These are phyloP conservation scores for Rhinocladiella mackenziei DNA, from an alignment of 2,329 filamentous ascomycete species.

Conservation along the genomic window DNA sequence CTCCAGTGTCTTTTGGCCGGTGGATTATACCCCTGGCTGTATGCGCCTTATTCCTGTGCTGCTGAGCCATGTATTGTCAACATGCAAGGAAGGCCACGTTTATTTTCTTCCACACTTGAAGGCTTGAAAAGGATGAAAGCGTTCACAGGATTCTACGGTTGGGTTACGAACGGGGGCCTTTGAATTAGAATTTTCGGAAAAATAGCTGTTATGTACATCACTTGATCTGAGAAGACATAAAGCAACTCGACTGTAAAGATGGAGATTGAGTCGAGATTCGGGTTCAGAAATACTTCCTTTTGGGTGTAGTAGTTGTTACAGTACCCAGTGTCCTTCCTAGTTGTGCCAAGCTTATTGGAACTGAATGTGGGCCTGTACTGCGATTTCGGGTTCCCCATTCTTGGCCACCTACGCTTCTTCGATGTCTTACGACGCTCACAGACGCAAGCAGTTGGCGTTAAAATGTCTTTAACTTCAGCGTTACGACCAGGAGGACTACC, in stretches of 20 bases:
- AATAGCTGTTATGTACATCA: slow-evolving; percentile 7
- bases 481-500: slow-evolving; percentile 18
- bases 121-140: slow-evolving; percentile 6
- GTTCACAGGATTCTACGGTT: slow-evolving; percentile 6
- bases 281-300: too few species aligned
- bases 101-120: neutral
- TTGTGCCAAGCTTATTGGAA: too few species aligned
- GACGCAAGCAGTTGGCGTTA: too few species aligned
- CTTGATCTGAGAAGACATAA: slow-evolving; percentile 3
- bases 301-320: too few species aligned
- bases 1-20: slow-evolving; percentile 8
- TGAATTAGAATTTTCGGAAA: slow-evolving; percentile 3
- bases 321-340: slow-evolving; percentile 53
- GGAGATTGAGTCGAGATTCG: too few species aligned
- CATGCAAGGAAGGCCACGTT: slow-evolving; percentile 2
- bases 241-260: slow-evolving; percentile 3
- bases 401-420: too few species aligned
- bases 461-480: slow-evolving; percentile 20
- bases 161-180: slow-evolving; percentile 7
- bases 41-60: slow-evolving; percentile 7
- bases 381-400: too few species aligned
- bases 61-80: slow-evolving; percentile 7
- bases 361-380: too few species aligned
- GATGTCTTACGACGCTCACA: too few species aligned
- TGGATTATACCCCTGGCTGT: slow-evolving; percentile 2